Conservation (phyloP, 805 yeast genomes). For the Candida rishiriensis region DNA sequence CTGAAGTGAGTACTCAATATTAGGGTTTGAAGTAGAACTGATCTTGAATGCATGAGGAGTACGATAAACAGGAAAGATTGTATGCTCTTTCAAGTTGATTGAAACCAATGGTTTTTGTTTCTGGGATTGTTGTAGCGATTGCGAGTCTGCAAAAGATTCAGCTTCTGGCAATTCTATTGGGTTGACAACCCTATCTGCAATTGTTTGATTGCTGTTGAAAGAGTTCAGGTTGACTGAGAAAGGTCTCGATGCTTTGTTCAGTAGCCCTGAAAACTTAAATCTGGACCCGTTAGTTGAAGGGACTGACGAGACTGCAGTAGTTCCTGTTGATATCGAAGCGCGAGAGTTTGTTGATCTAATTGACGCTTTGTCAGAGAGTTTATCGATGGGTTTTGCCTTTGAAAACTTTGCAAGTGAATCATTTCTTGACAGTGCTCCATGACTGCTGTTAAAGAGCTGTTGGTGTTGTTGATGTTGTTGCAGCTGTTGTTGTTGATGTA, state of each 20-base stretch:
- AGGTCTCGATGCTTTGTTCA: conserved; percentile 48
- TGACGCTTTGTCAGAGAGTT: conserved; percentile 1
- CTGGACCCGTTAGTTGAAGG: conserved; percentile 9
- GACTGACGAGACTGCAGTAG: not conserved
- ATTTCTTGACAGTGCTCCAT: conserved; percentile 1
- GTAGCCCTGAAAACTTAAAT: conserved; percentile 27
- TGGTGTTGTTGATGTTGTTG: not conserved
- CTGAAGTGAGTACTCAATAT: conserved; percentile 57
- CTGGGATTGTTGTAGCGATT: conserved; percentile 15
- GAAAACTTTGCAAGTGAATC: conserved; percentile 1
- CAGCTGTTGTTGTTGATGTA: not conserved
- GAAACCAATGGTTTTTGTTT: conserved; percentile 45
- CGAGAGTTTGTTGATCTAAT: conserved; percentile 4
- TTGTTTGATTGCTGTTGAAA: conserved; percentile 11
- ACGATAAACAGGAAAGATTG: conserved; percentile 50
- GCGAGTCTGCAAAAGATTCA: conserved; percentile 31
- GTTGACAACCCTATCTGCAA: conserved; percentile 32
- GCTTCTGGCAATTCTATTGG: conserved; percentile 59
- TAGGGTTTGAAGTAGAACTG: conserved; percentile 23
- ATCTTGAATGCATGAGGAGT: conserved; percentile 46
- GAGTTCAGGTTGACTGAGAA: conserved; percentile 49
- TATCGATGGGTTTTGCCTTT: not conserved
- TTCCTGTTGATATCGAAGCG: conserved; percentile 4
- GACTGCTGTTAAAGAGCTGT: too few relatives aligned
- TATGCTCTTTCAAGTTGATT: conserved; percentile 41